These are phyloP conservation scores for Paecilomyces fulvus DNA, from an alignment of 2,329 filamentous ascomycete genomes.

Conservation along the genomic window DNA sequence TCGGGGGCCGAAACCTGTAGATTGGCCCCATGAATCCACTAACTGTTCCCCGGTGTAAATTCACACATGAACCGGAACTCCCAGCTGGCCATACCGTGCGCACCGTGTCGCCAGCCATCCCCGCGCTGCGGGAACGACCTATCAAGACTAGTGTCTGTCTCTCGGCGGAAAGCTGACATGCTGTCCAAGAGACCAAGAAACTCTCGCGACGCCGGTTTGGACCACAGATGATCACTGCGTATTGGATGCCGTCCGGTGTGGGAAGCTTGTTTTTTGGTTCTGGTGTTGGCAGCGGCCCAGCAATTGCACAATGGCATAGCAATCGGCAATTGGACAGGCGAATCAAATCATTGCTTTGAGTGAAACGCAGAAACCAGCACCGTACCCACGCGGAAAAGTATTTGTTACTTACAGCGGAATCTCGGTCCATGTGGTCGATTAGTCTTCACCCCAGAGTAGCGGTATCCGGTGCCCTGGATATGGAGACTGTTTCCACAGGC, in stretches of 20 bases:
- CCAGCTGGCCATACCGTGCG: not conserved
- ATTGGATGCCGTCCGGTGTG: not conserved
- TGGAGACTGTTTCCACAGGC: not conserved
- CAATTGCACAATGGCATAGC: not conserved
- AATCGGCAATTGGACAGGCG: not conserved
- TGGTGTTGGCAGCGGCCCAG: not conserved
- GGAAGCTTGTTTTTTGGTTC: not conserved
- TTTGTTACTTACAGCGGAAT: not conserved
- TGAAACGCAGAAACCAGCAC: not conserved
- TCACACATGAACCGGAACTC: not conserved
- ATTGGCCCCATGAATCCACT: not conserved
- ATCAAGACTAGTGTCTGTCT: not conserved
- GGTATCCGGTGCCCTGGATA: not conserved
- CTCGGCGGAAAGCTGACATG: not conserved
- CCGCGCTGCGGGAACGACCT: not conserved
- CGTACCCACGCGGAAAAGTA: not conserved
- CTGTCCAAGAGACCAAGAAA: not conserved
- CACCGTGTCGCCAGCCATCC: not conserved
- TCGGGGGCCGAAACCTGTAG: not conserved
- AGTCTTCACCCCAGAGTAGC: not conserved
- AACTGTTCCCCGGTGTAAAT: not conserved
- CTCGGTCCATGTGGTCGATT: not conserved
- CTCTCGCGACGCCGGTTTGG: not conserved
- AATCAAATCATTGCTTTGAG: not conserved
- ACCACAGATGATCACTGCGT: not conserved